Base-by-base conservation (phyloP, 495 filamentous ascomycete genomes). In the Polyplosphaeria fusca region DNA sequence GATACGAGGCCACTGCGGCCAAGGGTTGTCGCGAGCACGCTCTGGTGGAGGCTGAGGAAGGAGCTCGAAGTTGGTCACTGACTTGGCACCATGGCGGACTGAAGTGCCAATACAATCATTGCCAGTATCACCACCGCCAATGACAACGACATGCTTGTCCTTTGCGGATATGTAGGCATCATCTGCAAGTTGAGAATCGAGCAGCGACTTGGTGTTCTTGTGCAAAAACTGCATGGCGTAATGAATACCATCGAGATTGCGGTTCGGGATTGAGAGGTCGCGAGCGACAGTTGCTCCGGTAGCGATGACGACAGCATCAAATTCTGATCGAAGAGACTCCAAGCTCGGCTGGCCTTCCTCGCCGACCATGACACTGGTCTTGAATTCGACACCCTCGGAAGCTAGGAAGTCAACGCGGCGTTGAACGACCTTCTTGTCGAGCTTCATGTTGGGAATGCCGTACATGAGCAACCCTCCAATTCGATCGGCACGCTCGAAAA, bases 391-490 rank as follows among this genome's bases (percentile, higher is more conserved):
- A 28, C 93, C 94, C 73, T 99, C 93, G 11, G 83, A 84, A 47
- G 86, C 87, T 91, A 99, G 95, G 73, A 99, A 86, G 73, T 99
- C 87, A 19, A 93, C 89, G 67, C 93, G 87, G 45, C 93, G 88
- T 79, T 97, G 89, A 45, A 99, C 93, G 52, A 99, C 81, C 68
- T 88, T 89, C 81, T 99, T 99, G 80, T 99, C 93, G 25, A 99
- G 85, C 79, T 99, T 99, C 93, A 99, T 99, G 80, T 99, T 99
- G 43, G 93, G 93, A 58, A 99, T 99, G 62, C 93, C 93, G 69
- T 99, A 86, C 93, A 99, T 99, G 65, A 99, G 85, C 57, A 99
- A 77, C 67, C 93, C 93, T 72, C 93, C 93, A 55, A 87, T 76
- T 57, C 93, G 89, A 71, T 99, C 93, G 58, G 93, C 83, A 37